Conservation (phyloP, 2,329 filamentous ascomycete genomes). For the Westerdykella aurantiaca region DNA sequence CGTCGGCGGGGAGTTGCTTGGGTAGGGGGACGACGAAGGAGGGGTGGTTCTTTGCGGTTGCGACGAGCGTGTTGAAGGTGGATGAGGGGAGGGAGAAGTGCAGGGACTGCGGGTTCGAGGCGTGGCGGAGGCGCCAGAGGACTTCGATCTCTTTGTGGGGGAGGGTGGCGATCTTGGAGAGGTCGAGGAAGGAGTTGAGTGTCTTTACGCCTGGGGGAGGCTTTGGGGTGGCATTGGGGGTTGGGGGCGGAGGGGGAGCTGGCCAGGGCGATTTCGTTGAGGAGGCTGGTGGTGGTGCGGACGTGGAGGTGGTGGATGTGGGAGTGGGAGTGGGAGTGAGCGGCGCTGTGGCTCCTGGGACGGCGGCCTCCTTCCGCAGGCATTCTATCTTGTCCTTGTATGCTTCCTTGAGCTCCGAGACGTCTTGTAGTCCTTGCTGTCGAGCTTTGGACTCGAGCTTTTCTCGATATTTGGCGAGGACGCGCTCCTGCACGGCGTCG, state of each 20-base stretch:
- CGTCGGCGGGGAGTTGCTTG: constrained; percentile 43
- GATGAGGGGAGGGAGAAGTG: constrained; percentile 72
- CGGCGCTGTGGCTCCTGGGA: constrained; percentile 47
- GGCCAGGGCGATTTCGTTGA: constrained; percentile 20
- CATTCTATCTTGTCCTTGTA: constrained; percentile 79
- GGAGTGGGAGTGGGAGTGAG: constrained; percentile 19
- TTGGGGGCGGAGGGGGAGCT: constrained; percentile 22
- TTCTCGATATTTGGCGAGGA: constrained; percentile 78
- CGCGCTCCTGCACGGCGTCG: constrained; percentile 59
- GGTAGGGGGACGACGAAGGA: constrained; percentile 88
- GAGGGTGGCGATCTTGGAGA: constrained; percentile 68
- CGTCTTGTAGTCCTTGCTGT: constrained; percentile 61
- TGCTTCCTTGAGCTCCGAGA: constrained; percentile 70
- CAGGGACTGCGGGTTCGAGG: constrained; percentile 65
- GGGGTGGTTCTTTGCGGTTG: constrained; percentile 67
- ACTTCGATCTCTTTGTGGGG: constrained; percentile 76
- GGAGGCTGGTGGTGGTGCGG: constrained; percentile 6
- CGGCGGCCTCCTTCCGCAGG: constrained; percentile 61
- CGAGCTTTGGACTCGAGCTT: constrained; percentile 81
- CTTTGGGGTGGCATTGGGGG: constrained; percentile 22
- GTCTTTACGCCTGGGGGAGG: constrained; percentile 53
- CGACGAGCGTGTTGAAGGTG: constrained; percentile 68
- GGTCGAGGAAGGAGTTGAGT: constrained; percentile 65
- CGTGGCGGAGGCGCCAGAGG: constrained; percentile 86
- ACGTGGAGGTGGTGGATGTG: constrained; percentile 6